Evolutionary conservation across 2,329 filamentous ascomycete genomes (phyloP).

Genomic region (Monilinia aucupariae): DNA sequence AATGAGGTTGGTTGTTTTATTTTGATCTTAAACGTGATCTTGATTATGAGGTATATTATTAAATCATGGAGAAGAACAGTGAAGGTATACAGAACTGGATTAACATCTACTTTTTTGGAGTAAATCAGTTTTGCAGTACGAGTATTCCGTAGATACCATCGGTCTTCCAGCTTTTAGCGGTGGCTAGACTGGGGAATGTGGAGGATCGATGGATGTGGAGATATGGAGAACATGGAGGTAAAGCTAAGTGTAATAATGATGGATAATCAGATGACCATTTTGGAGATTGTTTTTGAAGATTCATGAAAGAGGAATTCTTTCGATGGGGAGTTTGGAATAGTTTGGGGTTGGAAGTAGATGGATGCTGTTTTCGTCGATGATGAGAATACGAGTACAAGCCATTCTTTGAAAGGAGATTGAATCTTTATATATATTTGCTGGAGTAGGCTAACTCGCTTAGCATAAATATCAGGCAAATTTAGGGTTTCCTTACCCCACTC

Average conservation of each 20-base stretch:
- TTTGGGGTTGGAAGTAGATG: neutral
- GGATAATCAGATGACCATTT: conserved; percentile 3
- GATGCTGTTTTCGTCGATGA: neutral
- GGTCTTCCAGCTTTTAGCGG: neutral
- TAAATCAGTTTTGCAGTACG: neutral
- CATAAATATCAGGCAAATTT: neutral
- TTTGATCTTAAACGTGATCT: too few species aligned
- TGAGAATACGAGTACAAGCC: neutral
- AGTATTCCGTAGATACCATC: conserved; percentile 5
- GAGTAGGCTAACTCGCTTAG: neutral
- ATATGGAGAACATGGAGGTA: neutral
- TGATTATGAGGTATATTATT: too few species aligned
- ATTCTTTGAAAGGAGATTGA: too few species aligned
- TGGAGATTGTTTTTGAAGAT: neutral
- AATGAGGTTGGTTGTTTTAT: too few species aligned
- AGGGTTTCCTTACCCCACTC: neutral
- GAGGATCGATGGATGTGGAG: too few species aligned
- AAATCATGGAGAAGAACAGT: too few species aligned
- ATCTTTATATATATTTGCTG: neutral
- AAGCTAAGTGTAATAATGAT: neutral
- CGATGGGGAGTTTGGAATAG: too few species aligned
- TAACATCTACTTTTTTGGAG: neutral
- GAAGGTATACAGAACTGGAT: too few species aligned
- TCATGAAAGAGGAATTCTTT: neutral
- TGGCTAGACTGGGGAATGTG: neutral